Evolutionary conservation across 257 asterid species (phyloP), one percentile per base, ranked within the genome.

Genomic region (Apocynum venetum): DNA sequence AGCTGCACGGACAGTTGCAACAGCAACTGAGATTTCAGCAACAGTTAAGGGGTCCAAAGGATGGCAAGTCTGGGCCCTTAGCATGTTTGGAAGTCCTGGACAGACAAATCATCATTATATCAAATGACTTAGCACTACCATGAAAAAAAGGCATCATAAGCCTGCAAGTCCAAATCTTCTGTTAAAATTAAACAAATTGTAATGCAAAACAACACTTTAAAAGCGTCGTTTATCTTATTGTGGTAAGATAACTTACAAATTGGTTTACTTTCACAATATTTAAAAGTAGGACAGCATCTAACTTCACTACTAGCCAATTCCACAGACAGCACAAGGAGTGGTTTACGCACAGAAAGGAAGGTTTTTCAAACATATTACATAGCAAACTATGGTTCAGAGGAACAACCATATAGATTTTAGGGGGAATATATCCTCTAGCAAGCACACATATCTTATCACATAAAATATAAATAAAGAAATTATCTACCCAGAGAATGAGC

Each of bases 11-110:
- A 95, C 99, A 64, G 97, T 93, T 70, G 89, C 96, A 75, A 95
- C 96, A 31, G 97, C 97, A 77, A 95, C 96, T 41, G 97, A 81
- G 81, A 95, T 93, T 84, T 95, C 99, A 73, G 97, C 84, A 76
- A 96, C 92, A 72, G 97, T 87, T 81, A 95, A 86, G 76, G 98
- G 97, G 77, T 95, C 99, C 91, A 95, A 87, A 57, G 99, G 99
- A 83, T 95, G 99, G 78, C 87, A 78, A 14, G 89, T 90, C 77
- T 95, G 99, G 70, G 94, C 93, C 90, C 93, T 87, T 64, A 79
- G 81, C 90, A 81, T 80, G 76, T 78, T 49, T 74, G 79, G 98
- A 55, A 87, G 64, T 74, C 91, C 99, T 93, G 91, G 76, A 84
- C 68, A 77, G 75, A 56, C 64, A 84, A 46, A 48, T 9, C 38